Evolutionary conservation across 495 filamentous ascomycete genomes (phyloP).

Genomic region (Pseudoneurospora amorphoporcata): DNA sequence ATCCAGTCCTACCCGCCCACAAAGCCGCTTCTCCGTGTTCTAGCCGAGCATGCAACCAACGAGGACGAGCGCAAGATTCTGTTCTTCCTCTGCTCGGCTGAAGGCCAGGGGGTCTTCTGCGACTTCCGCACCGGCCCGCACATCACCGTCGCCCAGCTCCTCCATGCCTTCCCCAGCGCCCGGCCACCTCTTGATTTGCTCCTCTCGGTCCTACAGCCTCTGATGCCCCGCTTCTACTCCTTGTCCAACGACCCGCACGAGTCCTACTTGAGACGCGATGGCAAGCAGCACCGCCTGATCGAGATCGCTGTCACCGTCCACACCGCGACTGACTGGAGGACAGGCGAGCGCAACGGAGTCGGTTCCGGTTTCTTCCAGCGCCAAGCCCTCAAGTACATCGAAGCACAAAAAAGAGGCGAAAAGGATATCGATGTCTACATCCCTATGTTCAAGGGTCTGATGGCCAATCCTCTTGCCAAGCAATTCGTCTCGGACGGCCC

Average conservation of each 20-base stretch:
- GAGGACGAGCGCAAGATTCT: conserved; percentile 80
- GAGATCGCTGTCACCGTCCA: conserved; percentile 94
- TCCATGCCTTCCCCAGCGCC: conserved; percentile 84
- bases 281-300: conserved; percentile 68
- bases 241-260: conserved; percentile 91
- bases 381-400: conserved; percentile 58
- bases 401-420: conserved; percentile 48
- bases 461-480: conserved; percentile 89
- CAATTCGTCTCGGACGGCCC: conserved; percentile 86
- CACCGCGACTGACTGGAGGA: conserved; percentile 70
- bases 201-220: conserved; percentile 65
- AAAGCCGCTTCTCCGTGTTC: conserved; percentile 73
- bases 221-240: conserved; percentile 98
- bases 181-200: conserved; percentile 77
- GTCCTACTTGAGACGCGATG: conserved; percentile 56
- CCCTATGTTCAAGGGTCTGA: conserved; percentile 98
- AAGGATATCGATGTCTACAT: conserved; percentile 54
- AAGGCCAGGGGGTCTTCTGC: conserved; percentile 90
- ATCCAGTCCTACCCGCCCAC: conserved; percentile 87
- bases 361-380: conserved; percentile 81
- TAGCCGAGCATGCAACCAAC: conserved; percentile 76
- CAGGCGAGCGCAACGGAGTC: conserved; percentile 55
- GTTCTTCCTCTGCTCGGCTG: conserved; percentile 71
- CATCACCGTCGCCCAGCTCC: conserved; percentile 70
- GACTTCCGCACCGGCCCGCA: conserved; percentile 87